These are phyloP conservation scores for Globisporangium alternatum DNA, from an alignment of 352 stramenopile genomes.

Conservation along the genomic window DNA sequence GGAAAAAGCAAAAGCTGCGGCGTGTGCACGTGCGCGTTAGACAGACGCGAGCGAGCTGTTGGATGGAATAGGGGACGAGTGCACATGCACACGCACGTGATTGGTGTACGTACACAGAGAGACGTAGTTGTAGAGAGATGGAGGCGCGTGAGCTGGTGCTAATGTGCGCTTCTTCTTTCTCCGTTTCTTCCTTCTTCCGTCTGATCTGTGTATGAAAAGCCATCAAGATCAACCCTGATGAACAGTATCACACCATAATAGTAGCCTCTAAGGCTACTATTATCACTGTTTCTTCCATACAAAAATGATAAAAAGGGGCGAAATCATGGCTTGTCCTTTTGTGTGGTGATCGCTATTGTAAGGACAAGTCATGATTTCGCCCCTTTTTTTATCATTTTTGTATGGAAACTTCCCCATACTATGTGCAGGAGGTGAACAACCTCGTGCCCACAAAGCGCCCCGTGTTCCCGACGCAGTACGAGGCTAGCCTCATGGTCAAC, in stretches of 20 bases:
- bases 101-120: background rate
- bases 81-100: background rate
- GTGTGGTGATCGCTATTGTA: no score
- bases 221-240: no score
- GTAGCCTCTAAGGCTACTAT: no score
- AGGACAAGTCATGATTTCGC: no score
- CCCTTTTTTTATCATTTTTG: no score
- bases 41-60: background rate
- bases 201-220: background rate
- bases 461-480: slow-evolving; percentile 79
- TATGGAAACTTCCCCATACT: no score
- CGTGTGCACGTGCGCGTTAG: background rate
- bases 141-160: background rate
- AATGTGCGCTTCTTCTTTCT: background rate
- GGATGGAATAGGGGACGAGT: no score
- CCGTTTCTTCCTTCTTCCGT: slow-evolving; percentile 7
- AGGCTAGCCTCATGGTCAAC: slow-evolving; percentile 83
- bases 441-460: slow-evolving; percentile 67
- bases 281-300: no score
- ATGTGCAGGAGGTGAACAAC: slow-evolving; percentile 74
- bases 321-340: no score
- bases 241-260: no score
- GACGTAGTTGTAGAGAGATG: background rate
- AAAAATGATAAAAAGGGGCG: no score
- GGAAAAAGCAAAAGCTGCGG: background rate